Conservation (phyloP, 345 rosid genomes). For the Camelina laxa region DNA sequence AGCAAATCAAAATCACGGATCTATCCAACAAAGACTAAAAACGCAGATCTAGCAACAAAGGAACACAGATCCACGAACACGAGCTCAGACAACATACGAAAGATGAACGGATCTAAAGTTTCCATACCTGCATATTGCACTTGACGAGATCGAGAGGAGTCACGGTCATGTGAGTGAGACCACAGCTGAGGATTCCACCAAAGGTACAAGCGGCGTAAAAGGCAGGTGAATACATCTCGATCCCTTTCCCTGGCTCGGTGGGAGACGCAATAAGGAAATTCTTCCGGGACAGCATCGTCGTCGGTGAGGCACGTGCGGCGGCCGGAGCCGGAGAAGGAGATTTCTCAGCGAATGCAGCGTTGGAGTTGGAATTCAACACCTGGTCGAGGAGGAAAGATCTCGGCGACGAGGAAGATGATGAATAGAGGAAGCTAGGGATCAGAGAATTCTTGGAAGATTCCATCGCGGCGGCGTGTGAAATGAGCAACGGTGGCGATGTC, state of each 20-base stretch:
- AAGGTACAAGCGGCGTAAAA: constrained; percentile 88
- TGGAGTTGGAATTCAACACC: constrained; percentile 44
- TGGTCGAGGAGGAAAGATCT: constrained; percentile 47
- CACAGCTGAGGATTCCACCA: constrained; percentile 96
- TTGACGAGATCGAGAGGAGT: constrained; percentile 99
- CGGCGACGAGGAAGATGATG: constrained; percentile 44
- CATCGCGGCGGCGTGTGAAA: constrained; percentile 50
- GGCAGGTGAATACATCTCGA: constrained; percentile 88
- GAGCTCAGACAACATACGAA: not conserved
- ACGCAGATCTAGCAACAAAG: constrained; percentile 28
- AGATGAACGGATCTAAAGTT: not conserved
- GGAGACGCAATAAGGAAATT: constrained; percentile 58
- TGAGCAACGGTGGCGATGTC: constrained; percentile 23
- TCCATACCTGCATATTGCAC: constrained; percentile 94
- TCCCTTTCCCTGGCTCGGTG: constrained; percentile 67
- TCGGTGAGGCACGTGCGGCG: constrained; percentile 33
- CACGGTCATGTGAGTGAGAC: constrained; percentile 90
- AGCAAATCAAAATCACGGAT: constrained; percentile 4
- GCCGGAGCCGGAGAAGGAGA: constrained; percentile 31
- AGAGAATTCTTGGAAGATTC: constrained; percentile 56
- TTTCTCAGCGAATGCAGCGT: constrained; percentile 39
- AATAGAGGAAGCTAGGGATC: constrained; percentile 77
- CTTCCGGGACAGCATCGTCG: constrained; percentile 35
- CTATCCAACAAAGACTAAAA: not conserved
- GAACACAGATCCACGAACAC: constrained; percentile 13